Evolutionary conservation across 2,329 filamentous ascomycete genomes (phyloP).

Genomic region (Ophiosphaerella korrae): DNA sequence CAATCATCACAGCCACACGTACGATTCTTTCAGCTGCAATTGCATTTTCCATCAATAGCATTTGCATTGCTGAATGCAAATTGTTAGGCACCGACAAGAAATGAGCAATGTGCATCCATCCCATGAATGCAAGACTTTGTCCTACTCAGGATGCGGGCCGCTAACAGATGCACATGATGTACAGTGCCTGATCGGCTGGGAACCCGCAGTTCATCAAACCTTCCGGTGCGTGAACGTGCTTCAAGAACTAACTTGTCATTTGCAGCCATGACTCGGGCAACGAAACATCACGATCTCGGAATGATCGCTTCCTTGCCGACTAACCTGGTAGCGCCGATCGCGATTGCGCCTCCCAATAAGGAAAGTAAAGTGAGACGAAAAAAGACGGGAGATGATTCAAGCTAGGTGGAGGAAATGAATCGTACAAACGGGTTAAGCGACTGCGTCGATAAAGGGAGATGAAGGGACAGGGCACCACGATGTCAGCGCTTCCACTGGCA

Average conservation of each 20-base stretch:
- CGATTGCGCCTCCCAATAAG: slow-evolving; percentile 2
- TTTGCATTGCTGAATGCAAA: not conserved
- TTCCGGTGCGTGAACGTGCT: not conserved
- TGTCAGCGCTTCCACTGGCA: slow-evolving; percentile 1
- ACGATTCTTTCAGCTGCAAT: not conserved
- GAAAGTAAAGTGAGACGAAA: not conserved
- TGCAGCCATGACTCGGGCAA: not conserved
- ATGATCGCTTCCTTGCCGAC: not conserved
- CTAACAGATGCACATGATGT: not conserved
- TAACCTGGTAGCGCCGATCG: slow-evolving; percentile 2
- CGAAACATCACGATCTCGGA: slow-evolving; percentile 1
- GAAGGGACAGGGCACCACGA: not conserved
- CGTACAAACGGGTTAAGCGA: not conserved
- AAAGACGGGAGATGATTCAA: not conserved
- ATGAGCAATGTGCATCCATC: no score
- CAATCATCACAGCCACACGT: not conserved
- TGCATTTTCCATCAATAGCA: not conserved
- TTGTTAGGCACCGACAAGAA: not conserved
- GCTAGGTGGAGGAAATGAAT: no score
- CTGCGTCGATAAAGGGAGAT: not conserved
- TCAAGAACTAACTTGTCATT: no score
- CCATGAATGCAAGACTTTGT: no score
- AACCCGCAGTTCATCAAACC: slow-evolving; percentile 4
- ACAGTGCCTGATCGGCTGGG: slow-evolving; percentile 1
- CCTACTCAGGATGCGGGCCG: not conserved